Evolutionary conservation across 164 flowering plant genomes (phyloP).

Genomic region (Nymphaea colorata): DNA sequence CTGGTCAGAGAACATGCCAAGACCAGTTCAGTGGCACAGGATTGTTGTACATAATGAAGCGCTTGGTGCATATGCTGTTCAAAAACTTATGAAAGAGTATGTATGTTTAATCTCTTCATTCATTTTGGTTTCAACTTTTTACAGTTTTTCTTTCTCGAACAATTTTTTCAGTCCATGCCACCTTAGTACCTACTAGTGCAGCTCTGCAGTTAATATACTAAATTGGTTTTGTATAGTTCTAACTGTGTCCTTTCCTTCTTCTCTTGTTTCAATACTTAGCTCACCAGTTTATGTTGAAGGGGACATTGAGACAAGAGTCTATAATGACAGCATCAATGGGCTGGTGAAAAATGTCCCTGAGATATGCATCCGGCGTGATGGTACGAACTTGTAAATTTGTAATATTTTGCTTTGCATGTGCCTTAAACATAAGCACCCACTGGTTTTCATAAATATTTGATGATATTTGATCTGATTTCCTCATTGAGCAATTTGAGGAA

Average conservation of each 20-base stretch:
- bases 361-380: conserved; percentile 85
- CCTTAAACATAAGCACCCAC: not conserved
- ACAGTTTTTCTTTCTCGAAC: not conserved
- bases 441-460: not conserved
- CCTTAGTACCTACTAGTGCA: no score
- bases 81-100: conserved; percentile 71
- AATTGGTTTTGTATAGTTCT: no score
- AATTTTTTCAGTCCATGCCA: no score
- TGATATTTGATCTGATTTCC: not conserved
- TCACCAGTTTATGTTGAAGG: conserved; percentile 95
- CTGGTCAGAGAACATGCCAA: conserved; percentile 39
- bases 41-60: conserved; percentile 73
- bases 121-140: not conserved
- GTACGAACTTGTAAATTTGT: conserved; percentile 25
- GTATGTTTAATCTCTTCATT: not conserved
- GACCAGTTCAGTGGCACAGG: conserved; percentile 95
- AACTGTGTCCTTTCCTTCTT: not conserved
- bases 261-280: conserved; percentile 27
- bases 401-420: not conserved
- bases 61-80: conserved; percentile 80
- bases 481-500: not conserved
- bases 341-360: conserved; percentile 73
- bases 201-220: no score
- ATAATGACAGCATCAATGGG: conserved; percentile 83
- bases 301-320: conserved; percentile 86